Base-by-base conservation (phyloP, 78 protist species). In the Polysphondylium violaceum region DNA sequence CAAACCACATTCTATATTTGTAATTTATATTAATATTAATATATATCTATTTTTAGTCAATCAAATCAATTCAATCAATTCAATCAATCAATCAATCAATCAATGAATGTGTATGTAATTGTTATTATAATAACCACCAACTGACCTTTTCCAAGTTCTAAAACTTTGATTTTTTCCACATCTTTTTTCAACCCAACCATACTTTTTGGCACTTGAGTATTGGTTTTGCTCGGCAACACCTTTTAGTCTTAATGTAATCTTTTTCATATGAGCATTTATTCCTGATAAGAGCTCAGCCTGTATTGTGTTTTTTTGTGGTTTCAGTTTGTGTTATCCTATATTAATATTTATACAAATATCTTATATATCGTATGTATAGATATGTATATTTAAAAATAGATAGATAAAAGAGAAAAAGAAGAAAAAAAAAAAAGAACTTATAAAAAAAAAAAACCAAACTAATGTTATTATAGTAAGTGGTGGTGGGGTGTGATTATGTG, bases 121-220 rank as follows among this genome's bases (percentile, higher is more conserved):
- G n/a, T n/a, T n/a, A n/a, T n/a, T n/a, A n/a, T n/a, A n/a, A n/a
- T n/a, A n/a, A n/a, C n/a, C n/a, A n/a, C n/a, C n/a, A n/a, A n/a
- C n/a, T n/a, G n/a, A n/a, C n/a, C n/a, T n/a, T 35, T 83, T 83
- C 91, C 91, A 83, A 7, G 91, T 55, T 41, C 73, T 69, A 59
- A 83, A 83, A 0, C 72, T 29, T 68, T 81, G 89, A 38, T 69
- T 83, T 9, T 38, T 83, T 17, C 91, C 91, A 58, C 81, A 69
- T 44, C 91, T 67, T n/a, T 83, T 83, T 35, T 83, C 91, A 17
- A 83, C 69, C 91, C 91, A 83, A 33, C 91, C 91, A 83, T 69
- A 69, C 44, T 83, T 83, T 31, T 53, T 50, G 21, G 67, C 67
- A 41, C 43, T 71, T 44, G 68, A 64, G 59, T 83, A 83, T 69